Evolutionary conservation across 2,329 filamentous ascomycete genomes (phyloP).

Genomic region (Neurospora sp.): DNA sequence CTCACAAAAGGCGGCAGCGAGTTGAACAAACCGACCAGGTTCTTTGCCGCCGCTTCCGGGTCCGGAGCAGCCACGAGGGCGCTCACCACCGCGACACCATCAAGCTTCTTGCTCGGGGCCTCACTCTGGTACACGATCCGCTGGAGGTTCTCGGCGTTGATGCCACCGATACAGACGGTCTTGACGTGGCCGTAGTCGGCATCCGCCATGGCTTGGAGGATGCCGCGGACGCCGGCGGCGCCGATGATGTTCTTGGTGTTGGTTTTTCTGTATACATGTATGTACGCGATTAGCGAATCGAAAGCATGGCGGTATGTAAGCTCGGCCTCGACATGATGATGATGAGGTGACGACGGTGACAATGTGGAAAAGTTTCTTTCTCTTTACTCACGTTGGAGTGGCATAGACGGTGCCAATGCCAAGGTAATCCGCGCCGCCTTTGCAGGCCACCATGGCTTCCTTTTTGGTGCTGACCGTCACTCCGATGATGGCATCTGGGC

Average conservation of each 20-base stretch:
- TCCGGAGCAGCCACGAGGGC: constrained; percentile 69
- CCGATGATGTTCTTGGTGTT: constrained; percentile 79
- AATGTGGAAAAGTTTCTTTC: not conserved
- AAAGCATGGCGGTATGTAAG: not conserved
- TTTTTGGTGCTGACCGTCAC: constrained; percentile 68
- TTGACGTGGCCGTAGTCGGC: constrained; percentile 34
- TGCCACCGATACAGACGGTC: constrained; percentile 80
- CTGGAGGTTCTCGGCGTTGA: constrained; percentile 67
- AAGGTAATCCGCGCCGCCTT: constrained; percentile 76
- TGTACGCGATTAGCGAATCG: constrained; percentile 1
- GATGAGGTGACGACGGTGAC: not conserved
- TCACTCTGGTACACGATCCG: constrained; percentile 62
- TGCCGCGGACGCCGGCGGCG: constrained; percentile 56
- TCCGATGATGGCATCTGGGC: constrained; percentile 71
- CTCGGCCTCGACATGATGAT: constrained; percentile 5
- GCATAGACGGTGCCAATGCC: constrained; percentile 86
- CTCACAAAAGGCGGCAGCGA: constrained; percentile 23
- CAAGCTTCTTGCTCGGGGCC: constrained; percentile 46
- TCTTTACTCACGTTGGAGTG: constrained; percentile 53
- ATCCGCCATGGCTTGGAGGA: constrained; percentile 50
- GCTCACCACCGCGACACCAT: constrained; percentile 82
- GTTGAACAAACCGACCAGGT: constrained; percentile 34
- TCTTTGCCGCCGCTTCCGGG: constrained; percentile 50
- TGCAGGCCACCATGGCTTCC: constrained; percentile 63
- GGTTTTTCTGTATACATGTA: constrained; percentile 50